Evolutionary conservation across 805 yeast species (phyloP).

Genomic region (Suhomyces prunicola): DNA sequence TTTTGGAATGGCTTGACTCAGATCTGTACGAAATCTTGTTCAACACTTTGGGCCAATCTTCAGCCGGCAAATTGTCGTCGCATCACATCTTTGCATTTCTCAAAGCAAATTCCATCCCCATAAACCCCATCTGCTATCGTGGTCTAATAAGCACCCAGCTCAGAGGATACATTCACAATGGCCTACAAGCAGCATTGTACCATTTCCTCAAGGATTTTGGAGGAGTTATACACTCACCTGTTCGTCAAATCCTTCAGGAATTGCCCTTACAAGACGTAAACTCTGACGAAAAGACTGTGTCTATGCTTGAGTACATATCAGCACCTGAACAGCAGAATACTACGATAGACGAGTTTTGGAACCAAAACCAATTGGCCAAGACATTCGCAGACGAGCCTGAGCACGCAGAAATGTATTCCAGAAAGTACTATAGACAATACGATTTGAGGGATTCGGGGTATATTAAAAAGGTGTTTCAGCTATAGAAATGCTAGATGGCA

Average conservation of each 20-base stretch:
- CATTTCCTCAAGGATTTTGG: conserved; percentile 17
- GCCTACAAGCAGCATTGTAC: conserved; percentile 22
- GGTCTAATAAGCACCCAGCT: conserved; percentile 23
- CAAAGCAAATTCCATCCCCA: conserved; percentile 1
- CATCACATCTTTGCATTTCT: conserved; percentile 21
- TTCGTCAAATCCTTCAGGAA: conserved; percentile 10
- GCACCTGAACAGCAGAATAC: not conserved
- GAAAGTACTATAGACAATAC: conserved; percentile 18
- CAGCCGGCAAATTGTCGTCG: conserved; percentile 27
- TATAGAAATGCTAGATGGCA: not conserved
- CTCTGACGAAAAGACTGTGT: conserved; percentile 10
- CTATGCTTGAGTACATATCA: not conserved
- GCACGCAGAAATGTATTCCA: conserved; percentile 5
- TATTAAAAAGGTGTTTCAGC: conserved; percentile 8
- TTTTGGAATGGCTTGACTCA: conserved; percentile 22
- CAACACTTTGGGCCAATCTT: conserved; percentile 24
- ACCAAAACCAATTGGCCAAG: conserved; percentile 6
- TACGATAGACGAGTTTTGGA: conserved; percentile 15
- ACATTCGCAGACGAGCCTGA: conserved; percentile 4
- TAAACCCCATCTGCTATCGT: conserved; percentile 18
- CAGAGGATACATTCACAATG: conserved; percentile 22
- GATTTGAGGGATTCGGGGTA: conserved; percentile 26
- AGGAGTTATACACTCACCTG: conserved; percentile 6
- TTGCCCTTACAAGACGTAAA: conserved; percentile 13
- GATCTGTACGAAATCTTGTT: conserved; percentile 32